Base-by-base conservation (phyloP, 208 protist genomes). In the Balamuthia mandrillaris region DNA sequence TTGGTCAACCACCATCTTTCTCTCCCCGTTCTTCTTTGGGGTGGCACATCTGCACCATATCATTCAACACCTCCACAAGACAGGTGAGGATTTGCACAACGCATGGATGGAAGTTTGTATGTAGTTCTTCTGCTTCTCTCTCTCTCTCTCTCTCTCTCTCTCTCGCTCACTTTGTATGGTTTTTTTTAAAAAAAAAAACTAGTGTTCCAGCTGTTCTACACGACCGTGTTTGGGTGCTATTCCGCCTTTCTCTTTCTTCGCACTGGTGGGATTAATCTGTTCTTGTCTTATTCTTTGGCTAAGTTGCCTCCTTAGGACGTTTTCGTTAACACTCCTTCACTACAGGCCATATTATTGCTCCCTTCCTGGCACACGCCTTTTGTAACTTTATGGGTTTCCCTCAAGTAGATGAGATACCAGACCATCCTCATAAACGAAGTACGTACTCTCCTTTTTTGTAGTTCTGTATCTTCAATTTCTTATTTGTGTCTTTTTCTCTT, bases 321-420 rank as follows among this genome's bases (percentile, higher is more conserved):
- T n/a, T n/a, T n/a, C n/a, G n/a, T n/a, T n/a, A n/a, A n/a, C n/a
- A n/a, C n/a, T n/a, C n/a, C n/a, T n/a, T n/a, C n/a, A n/a, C n/a
- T n/a, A n/a, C n/a, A 84, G 78, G 81, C 1, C 44, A 84, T 41
- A 21, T 88, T 24, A 45, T 84, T 4, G 27, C 42, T 56, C 49
- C 68, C 27, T 65, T 88, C 47, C 41, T 85, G 49, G 85, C 77
- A 0, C 85, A 88, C 60, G 56, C 75, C 27, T 88, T 88, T 24
- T 88, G 85, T 44, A 88, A 88, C 39, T 87, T 88, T 41, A 88
- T 88, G 85, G 85, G 85, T 10, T 88, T 88, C 44, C 85, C 85
- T 29, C 37, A 27, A 31, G 37, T 84, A 2, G 78, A 77, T 4
- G 2, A 70, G 27, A 84, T 84, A 21, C 78, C 78, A 21, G 3